These are phyloP conservation scores for Areca catechu DNA, from an alignment of 176 grass and related monocot genomes.

Conservation along the genomic window DNA sequence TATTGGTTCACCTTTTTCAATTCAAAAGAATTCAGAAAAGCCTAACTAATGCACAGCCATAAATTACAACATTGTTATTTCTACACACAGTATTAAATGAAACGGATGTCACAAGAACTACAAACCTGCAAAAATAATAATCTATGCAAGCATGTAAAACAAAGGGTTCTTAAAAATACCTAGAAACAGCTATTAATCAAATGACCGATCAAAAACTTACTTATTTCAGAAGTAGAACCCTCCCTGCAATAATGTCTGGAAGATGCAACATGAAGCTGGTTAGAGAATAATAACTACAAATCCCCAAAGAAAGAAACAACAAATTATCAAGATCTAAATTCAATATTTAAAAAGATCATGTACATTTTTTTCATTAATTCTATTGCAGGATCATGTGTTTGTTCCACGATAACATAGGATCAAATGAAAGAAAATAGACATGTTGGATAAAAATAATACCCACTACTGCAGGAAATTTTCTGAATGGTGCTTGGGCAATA, in stretches of 20 bases:
- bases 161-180: no score
- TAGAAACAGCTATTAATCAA: no score
- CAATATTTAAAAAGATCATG: background rate
- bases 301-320: constrained; percentile 1
- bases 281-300: constrained; percentile 5
- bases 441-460: constrained; percentile 36
- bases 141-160: no score
- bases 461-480: constrained; percentile 42
- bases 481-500: constrained; percentile 60
- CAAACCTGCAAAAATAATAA: no score
- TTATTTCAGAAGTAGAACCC: constrained; percentile 48
- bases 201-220: constrained; percentile 35
- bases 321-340: background rate
- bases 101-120: no score
- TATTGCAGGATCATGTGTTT: background rate
- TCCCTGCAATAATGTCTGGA: constrained; percentile 73
- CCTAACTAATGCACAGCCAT: no score
- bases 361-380: background rate
- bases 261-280: constrained; percentile 13
- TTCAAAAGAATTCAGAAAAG: no score
- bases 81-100: no score
- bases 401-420: background rate
- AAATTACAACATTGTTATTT: no score
- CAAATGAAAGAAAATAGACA: background rate
- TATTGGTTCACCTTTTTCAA: no score